Base-by-base conservation (phyloP, 169 alveolate species). In the Perkinsus olseni region DNA sequence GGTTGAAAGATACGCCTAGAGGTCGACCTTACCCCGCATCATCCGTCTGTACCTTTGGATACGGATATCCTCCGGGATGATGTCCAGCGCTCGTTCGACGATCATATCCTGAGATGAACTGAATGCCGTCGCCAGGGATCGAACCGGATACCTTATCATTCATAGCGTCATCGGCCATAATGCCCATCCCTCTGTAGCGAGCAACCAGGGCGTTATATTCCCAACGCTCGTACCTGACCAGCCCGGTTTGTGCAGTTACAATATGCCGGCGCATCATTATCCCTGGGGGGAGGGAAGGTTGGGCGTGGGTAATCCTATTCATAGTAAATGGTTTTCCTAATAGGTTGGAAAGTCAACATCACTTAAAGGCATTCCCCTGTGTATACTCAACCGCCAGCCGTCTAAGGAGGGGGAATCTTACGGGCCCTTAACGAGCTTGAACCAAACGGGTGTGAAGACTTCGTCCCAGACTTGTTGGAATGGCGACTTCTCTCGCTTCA, bases 381-480 rank as follows among this genome's bases (percentile, higher is more conserved):
- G n/a, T n/a, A n/a, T n/a, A n/a, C n/a, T n/a, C n/a, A n/a, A n/a
- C n/a, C n/a, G n/a, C n/a, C n/a, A n/a, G n/a, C n/a, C n/a, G n/a
- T n/a, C n/a, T n/a, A n/a, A 96, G 97, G 90, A 98, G 95, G 74
- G 96, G 96, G 93, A 95, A 97, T 91, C 97, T 95, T 38, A 95
- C 20, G 98, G 98, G 31, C 97, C 98, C 45, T 97, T 91, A 90
- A 97, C 92, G 93, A 94, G 95, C 45, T 96, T 95, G 94, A 95
- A 97, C 94, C 96, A 96, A 94, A 96, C 94, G n/a, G 98, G 98
- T 34, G 96, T 95, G 48, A 96, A 51, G 37, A 93, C 92, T 28
- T 96, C 94, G 34, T 82, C 38, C 38, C 91, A 74, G 21, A 91
- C 92, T 36, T 91, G 48, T 8, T 93, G 74, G 38, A 91, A 40